phyloP scores from a whole-genome alignment of 2,329 filamentous ascomycete genomes.

The Colletotrichum destructivum region DNA sequence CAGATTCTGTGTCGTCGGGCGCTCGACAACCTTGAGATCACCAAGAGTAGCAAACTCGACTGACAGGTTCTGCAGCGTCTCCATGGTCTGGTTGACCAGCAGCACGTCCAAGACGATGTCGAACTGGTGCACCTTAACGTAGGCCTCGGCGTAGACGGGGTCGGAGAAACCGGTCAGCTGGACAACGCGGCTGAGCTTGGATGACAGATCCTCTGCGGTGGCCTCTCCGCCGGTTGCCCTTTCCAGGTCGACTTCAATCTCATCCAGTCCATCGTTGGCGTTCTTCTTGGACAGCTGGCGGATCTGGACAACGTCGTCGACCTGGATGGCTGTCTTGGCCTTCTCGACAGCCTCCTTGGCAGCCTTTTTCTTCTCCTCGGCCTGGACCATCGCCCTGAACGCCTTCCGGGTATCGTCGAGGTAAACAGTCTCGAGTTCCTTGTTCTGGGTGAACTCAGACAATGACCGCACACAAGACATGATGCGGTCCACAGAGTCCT shows the following conservation, averaged over 20 bases:
- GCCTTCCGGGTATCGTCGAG: conserved; percentile 95
- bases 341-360: conserved; percentile 94
- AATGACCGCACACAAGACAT: conserved; percentile 97
- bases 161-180: conserved; percentile 99
- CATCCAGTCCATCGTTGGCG: conserved; percentile 83
- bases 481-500: conserved; percentile 97
- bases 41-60: conserved; percentile 99
- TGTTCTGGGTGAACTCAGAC: conserved; percentile 89
- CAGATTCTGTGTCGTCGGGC: conserved; percentile 95
- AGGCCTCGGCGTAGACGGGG: conserved; percentile 98
- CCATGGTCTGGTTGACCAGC: conserved; percentile 95
- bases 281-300: conserved; percentile 96
- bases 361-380: conserved; percentile 97
- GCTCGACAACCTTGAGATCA: conserved; percentile 97
- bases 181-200: conserved; percentile 95
- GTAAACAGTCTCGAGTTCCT: conserved; percentile 93
- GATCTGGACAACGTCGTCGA: conserved; percentile 95
- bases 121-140: conserved; percentile 98
- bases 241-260: conserved; percentile 91
- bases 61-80: conserved; percentile 96
- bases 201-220: conserved; percentile 86
- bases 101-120: conserved; percentile 98
- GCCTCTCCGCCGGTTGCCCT: conserved; percentile 94
- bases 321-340: conserved; percentile 93
- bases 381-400: conserved; percentile 96